Percentiles rank a stretch among this genome's conserved stretches.
Evolutionary conservation across 2,329 filamentous ascomycete genomes (phyloP).

Genomic region (Penicillium sp.): DNA sequence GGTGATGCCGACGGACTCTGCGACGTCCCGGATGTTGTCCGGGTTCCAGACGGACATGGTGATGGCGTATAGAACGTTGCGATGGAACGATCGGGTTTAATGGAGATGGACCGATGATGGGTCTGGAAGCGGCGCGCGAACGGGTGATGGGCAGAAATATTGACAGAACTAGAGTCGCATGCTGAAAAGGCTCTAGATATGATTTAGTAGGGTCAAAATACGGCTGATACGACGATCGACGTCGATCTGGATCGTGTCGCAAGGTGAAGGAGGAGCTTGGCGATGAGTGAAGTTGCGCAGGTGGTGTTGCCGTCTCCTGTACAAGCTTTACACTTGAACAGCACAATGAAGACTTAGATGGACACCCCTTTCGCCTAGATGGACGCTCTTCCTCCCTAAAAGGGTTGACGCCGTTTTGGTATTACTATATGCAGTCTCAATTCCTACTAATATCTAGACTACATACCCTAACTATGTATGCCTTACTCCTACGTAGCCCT

Average conservation of each 20-base stretch:
- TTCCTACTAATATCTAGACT: no score
- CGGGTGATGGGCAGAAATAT: background rate
- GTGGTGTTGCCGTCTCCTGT: conserved; percentile 11
- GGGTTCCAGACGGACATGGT: conserved; percentile 78
- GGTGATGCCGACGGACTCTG: conserved; percentile 87
- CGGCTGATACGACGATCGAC: background rate
- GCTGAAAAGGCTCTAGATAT: conserved; percentile 1
- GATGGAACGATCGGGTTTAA: conserved; percentile 1
- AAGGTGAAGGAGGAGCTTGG: conserved; percentile 3
- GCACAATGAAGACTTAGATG: no score
- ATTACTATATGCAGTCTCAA: no score
- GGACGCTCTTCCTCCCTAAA: no score
- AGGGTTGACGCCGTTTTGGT: no score
- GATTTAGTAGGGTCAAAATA: background rate
- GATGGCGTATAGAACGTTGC: background rate
- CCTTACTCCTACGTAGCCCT: no score
- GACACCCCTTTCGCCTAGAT: no score
- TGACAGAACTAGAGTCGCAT: conserved; percentile 12
- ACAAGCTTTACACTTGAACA: conserved; percentile 9
- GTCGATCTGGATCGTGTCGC: background rate
- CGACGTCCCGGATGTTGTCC: conserved; percentile 92
- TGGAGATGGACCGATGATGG: conserved; percentile 2
- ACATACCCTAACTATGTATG: no score
- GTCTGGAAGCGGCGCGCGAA: background rate
- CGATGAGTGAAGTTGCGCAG: conserved; percentile 18